Evolutionary conservation across 495 filamentous ascomycete species (phyloP).

Genomic region (Tetracladium setigerum): DNA sequence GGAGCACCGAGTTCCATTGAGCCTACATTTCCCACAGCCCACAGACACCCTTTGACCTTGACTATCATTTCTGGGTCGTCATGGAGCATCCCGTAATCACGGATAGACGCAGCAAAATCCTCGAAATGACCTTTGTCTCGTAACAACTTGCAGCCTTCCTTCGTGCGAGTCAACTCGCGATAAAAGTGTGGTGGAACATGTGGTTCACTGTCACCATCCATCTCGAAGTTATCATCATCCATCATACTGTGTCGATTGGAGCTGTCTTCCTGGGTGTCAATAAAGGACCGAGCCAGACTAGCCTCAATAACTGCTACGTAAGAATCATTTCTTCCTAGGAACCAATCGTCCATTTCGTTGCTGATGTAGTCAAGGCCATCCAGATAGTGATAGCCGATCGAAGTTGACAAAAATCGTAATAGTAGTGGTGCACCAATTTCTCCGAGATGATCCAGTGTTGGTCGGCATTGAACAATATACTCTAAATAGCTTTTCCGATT

Average conservation of each 20-base stretch:
- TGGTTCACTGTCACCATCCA: slow-evolving; percentile 38
- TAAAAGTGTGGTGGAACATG: slow-evolving; percentile 94
- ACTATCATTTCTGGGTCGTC: slow-evolving; percentile 83
- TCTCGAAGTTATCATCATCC: slow-evolving; percentile 44
- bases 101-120: slow-evolving; percentile 83
- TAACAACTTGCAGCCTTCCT: slow-evolving; percentile 84
- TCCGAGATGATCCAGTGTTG: slow-evolving; percentile 91
- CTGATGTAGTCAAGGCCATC: slow-evolving; percentile 97
- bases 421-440: slow-evolving; percentile 94
- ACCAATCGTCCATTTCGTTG: slow-evolving; percentile 99
- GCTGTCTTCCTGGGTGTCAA: slow-evolving; percentile 42
- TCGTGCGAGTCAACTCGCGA: slow-evolving; percentile 83
- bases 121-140: slow-evolving; percentile 92
- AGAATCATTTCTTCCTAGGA: slow-evolving; percentile 85
- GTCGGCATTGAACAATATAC: slow-evolving; percentile 91
- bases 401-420: slow-evolving; percentile 88
- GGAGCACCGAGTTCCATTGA: slow-evolving; percentile 96
- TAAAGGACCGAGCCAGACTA: slow-evolving; percentile 81
- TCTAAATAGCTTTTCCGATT: slow-evolving; percentile 84
- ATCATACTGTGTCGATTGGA: slow-evolving; percentile 40
- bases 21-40: slow-evolving; percentile 96
- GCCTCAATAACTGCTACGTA: slow-evolving; percentile 96
- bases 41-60: slow-evolving; percentile 94
- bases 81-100: slow-evolving; percentile 70
- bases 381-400: slow-evolving; percentile 93